phyloP scores from a whole-genome alignment of 2,329 filamentous ascomycete genomes.

The Neofusicoccum cordaticola region DNA sequence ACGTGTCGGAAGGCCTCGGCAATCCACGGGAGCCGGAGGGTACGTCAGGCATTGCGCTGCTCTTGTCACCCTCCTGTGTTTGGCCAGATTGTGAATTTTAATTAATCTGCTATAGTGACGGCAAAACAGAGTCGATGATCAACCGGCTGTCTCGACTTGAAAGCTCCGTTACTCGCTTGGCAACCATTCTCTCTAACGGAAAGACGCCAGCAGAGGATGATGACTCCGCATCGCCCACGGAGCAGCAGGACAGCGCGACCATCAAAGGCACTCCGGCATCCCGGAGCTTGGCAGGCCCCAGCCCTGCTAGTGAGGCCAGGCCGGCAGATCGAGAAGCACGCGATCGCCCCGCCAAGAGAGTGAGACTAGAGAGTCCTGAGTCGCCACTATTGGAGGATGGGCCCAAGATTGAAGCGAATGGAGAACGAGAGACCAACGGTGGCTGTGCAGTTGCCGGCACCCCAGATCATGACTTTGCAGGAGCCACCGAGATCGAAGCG shows the following conservation, averaged over 20 bases:
- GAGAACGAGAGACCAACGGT: not conserved
- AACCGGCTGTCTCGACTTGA: constrained; percentile 5
- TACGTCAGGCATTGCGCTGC: not conserved
- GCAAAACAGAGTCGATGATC: constrained; percentile 12
- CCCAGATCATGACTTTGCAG: constrained; percentile 1
- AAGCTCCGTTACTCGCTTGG: constrained; percentile 5
- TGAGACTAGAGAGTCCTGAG: not conserved
- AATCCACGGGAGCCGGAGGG: not conserved
- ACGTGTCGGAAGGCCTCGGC: constrained; percentile 11
- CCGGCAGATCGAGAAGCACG: not conserved
- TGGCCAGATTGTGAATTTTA: no score
- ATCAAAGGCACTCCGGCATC: not conserved
- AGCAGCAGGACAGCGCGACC: not conserved
- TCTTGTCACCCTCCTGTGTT: no score
- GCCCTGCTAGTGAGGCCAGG: not conserved
- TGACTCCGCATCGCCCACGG: not conserved
- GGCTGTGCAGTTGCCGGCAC: not conserved
- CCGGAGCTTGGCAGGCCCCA: not conserved
- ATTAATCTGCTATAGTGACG: not conserved
- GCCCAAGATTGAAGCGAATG: not conserved
- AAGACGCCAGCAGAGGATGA: not conserved
- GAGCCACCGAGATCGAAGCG: not conserved
- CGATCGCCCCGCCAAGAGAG: constrained; percentile 1
- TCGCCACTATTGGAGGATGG: not conserved
- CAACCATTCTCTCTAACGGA: not conserved